Conservation (phyloP, 163 green algal genomes). For the Scenedesmus sp. region DNA sequence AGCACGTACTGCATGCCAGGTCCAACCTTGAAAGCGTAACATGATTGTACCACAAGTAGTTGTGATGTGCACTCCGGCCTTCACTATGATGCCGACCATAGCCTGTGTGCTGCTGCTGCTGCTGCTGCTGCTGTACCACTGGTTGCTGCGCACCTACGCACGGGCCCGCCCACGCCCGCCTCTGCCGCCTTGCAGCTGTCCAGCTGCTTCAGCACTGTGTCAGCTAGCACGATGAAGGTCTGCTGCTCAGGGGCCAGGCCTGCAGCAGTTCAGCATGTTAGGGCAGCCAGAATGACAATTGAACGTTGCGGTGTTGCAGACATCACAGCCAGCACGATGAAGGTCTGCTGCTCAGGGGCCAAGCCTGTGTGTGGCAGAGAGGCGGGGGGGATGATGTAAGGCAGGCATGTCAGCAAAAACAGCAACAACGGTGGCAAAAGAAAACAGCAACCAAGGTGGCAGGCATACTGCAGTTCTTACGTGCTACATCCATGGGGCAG, state of each 20-base stretch:
- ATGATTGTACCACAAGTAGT: too few relatives aligned
- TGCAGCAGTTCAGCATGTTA: not conserved
- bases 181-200: slow-evolving; percentile 72
- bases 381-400: not conserved
- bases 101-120: not conserved
- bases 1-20: too few relatives aligned
- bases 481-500: too few relatives aligned
- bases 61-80: too few relatives aligned
- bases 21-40: not conserved
- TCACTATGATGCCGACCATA: too few relatives aligned
- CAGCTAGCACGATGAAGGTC: slow-evolving; percentile 77
- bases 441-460: not conserved
- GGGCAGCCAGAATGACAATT: too few relatives aligned
- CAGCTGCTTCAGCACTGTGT: slow-evolving; percentile 81
- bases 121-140: not conserved
- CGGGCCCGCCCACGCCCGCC: slow-evolving; percentile 18
- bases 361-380: not conserved
- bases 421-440: not conserved
- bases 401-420: not conserved
- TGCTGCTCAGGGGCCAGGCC: slow-evolving; percentile 54
- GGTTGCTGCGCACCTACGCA: slow-evolving; percentile 22
- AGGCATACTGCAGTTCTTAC: too few relatives aligned
- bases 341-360: slow-evolving; percentile 64
- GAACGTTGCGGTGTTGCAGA: too few relatives aligned
- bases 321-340: slow-evolving; percentile 71